A percentile compares a stretch with the other conserved stretches of the same genome.
phyloP scores from a whole-genome alignment of 441 rosid species.

The Croton setiger region DNA sequence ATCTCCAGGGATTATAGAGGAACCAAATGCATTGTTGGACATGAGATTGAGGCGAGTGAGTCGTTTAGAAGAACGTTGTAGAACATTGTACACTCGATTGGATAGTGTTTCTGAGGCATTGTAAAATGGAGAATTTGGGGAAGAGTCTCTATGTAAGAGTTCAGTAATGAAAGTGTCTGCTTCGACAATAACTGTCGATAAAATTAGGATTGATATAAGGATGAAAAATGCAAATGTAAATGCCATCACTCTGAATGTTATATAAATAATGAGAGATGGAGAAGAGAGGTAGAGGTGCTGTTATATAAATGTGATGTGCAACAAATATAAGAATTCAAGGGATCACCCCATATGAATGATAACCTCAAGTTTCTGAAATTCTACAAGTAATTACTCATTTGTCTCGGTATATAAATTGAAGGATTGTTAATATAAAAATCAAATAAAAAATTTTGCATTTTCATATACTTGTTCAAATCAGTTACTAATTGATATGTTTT shows the following conservation, averaged over 20 bases:
- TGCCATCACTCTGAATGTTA: not conserved
- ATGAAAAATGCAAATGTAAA: not conserved
- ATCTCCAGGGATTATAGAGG: not conserved
- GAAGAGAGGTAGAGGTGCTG: not conserved
- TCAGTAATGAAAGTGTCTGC: not conserved
- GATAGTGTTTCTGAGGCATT: conserved; percentile 13
- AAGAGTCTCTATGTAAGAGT: conserved; percentile 28
- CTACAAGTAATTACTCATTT: too few species aligned
- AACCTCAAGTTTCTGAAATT: not conserved
- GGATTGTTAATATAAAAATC: too few species aligned
- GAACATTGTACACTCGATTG: conserved; percentile 19
- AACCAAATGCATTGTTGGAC: not conserved
- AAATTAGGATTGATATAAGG: not conserved
- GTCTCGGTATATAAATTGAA: too few species aligned
- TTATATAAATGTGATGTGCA: not conserved
- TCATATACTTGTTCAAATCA: too few species aligned
- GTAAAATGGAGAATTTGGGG: conserved; percentile 30
- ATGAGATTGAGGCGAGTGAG: not conserved
- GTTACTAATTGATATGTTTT: not conserved
- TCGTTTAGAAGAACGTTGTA: conserved; percentile 20
- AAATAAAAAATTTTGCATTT: too few species aligned
- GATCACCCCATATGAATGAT: not conserved
- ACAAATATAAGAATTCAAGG: not conserved
- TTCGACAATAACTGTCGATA: too few species aligned
- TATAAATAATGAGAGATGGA: not conserved